phyloP scores from a whole-genome alignment of 2,329 filamentous ascomycete genomes.

The Penicillium vulpinum region DNA sequence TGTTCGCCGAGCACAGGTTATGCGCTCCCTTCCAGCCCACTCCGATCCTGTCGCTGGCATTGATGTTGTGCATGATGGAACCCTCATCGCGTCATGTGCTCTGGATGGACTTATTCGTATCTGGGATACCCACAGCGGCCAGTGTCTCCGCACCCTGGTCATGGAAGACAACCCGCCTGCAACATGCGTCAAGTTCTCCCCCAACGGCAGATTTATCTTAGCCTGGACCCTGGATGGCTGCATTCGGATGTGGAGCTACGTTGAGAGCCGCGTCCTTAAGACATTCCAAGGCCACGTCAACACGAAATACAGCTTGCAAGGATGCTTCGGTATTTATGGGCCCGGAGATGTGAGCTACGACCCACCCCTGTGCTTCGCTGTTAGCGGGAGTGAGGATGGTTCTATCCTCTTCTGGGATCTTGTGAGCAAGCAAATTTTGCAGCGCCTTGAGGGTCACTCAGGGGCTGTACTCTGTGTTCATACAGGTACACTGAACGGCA shows the following conservation, averaged over 20 bases:
- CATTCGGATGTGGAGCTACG: slow-evolving; percentile 92
- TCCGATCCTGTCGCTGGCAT: slow-evolving; percentile 93
- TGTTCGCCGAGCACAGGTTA: slow-evolving; percentile 78
- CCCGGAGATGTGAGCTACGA: slow-evolving; percentile 37
- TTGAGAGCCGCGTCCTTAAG: slow-evolving; percentile 87
- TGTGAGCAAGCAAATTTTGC: slow-evolving; percentile 76
- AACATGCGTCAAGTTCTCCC: slow-evolving; percentile 84
- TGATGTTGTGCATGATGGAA: slow-evolving; percentile 90
- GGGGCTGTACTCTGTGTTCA: slow-evolving; percentile 62
- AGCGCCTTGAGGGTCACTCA: slow-evolving; percentile 60
- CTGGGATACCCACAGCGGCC: slow-evolving; percentile 93
- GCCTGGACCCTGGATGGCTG: slow-evolving; percentile 90
- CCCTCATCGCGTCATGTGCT: slow-evolving; percentile 85
- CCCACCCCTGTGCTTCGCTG: slow-evolving; percentile 59
- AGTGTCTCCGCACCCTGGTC: slow-evolving; percentile 90
- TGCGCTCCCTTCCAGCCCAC: slow-evolving; percentile 90
- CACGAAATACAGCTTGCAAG: slow-evolving; percentile 77
- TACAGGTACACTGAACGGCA: slow-evolving; percentile 54
- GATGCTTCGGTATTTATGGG: slow-evolving; percentile 73
- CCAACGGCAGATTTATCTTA: slow-evolving; percentile 89
- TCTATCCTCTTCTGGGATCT: slow-evolving; percentile 88
- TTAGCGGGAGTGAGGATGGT: slow-evolving; percentile 84
- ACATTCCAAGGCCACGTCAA: slow-evolving; percentile 95
- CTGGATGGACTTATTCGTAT: slow-evolving; percentile 90
- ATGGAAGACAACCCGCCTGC: slow-evolving; percentile 95